Evolutionary conservation across 2,329 filamentous ascomycete genomes (phyloP).

Genomic region (Talaromyces rugulosus): DNA sequence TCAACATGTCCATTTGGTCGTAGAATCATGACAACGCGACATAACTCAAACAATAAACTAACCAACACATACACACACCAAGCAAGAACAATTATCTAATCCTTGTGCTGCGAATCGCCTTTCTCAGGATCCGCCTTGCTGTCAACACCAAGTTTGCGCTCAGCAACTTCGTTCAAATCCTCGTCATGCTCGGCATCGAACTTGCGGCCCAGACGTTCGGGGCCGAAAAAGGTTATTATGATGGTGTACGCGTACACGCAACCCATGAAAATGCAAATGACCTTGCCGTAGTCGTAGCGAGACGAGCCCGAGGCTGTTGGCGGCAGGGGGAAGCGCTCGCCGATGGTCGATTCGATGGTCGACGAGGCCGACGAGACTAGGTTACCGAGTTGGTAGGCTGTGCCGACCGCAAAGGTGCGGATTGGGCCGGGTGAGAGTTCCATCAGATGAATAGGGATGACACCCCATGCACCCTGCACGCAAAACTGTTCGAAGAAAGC

Average conservation of each 20-base stretch:
- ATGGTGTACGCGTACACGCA: conserved; percentile 67
- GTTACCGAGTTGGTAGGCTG: conserved; percentile 61
- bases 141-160: conserved; percentile 25
- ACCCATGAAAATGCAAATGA: conserved; percentile 89
- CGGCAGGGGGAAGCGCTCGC: conserved; percentile 68
- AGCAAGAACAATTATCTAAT: background rate
- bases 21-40: background rate
- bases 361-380: conserved; percentile 59
- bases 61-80: background rate
- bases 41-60: background rate
- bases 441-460: conserved; percentile 67
- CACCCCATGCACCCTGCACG: conserved; percentile 72
- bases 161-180: conserved; percentile 43
- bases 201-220: conserved; percentile 44
- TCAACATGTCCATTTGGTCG: background rate
- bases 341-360: conserved; percentile 72
- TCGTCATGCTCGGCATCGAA: conserved; percentile 46
- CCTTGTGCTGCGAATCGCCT: conserved; percentile 12
- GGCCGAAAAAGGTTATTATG: conserved; percentile 44
- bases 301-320: conserved; percentile 45
- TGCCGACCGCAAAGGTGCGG: conserved; percentile 61
- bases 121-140: conserved; percentile 29
- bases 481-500: conserved; percentile 83
- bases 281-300: conserved; percentile 72
- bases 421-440: conserved; percentile 59